phyloP scores from a whole-genome alignment of 345 rosid species.

The Melastoma malabathricum region DNA sequence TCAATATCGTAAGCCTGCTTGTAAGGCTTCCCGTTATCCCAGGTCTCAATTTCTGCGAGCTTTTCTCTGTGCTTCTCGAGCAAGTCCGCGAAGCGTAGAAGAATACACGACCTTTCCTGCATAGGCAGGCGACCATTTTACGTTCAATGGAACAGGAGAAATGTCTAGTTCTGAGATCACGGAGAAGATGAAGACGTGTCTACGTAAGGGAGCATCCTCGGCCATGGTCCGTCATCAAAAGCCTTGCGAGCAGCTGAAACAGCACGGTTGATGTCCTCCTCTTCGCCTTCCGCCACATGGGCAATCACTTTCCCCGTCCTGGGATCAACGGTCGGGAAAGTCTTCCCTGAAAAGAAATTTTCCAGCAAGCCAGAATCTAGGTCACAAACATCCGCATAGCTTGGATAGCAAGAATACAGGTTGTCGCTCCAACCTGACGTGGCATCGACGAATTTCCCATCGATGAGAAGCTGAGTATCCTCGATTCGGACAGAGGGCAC shows the following conservation, averaged over 20 bases:
- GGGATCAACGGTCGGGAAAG: slow-evolving; percentile 84
- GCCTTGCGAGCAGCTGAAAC: slow-evolving; percentile 92
- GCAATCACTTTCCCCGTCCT: slow-evolving; percentile 83
- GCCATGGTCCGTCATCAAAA: slow-evolving; percentile 98
- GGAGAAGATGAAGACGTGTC: not conserved
- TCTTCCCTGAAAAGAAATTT: slow-evolving; percentile 22
- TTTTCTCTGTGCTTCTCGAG: slow-evolving; percentile 72
- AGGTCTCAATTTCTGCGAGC: slow-evolving; percentile 71
- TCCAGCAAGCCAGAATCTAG: not conserved
- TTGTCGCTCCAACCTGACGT: slow-evolving; percentile 48
- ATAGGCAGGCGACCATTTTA: not conserved
- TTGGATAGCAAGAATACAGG: not conserved
- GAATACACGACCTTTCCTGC: slow-evolving; percentile 70
- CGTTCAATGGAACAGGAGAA: not conserved
- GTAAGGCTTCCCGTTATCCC: slow-evolving; percentile 92
- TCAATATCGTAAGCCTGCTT: slow-evolving; percentile 53
- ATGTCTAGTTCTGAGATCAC: no score
- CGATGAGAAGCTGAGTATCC: slow-evolving; percentile 53
- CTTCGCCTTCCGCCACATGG: slow-evolving; percentile 77
- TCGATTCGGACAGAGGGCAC: slow-evolving; percentile 48
- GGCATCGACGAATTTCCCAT: slow-evolving; percentile 74
- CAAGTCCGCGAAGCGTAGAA: slow-evolving; percentile 68
- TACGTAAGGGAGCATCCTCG: slow-evolving; percentile 87
- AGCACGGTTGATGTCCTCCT: slow-evolving; percentile 71
- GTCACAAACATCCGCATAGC: not conserved